Base-by-base conservation (phyloP, 345 rosid species). In the Brassica nigra region DNA sequence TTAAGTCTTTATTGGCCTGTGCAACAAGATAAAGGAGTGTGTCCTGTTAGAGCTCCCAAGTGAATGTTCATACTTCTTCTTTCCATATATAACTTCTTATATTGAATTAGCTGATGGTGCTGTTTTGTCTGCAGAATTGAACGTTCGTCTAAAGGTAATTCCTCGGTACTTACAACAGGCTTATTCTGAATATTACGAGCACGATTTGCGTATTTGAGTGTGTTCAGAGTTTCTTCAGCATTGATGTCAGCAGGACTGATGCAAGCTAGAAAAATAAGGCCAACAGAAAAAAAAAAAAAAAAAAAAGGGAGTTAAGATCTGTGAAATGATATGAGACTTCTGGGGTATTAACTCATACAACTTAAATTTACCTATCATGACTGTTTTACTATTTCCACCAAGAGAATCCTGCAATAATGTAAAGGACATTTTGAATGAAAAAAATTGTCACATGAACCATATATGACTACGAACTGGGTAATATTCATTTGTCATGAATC, bases 141-240 rank as follows among this genome's bases (percentile, higher is more conserved):
- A 73, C 67, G 15, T 23, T 14, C 64, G 34, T 27, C 10, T 16
- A 30, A 72, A 72, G 42, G 47, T 66, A 42, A 39, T 44, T 74
- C 58, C 10, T 69, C 0, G 6, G 52, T 31, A 80, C 94, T 90
- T 86, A 91, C 97, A 82, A 91, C 90, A 76, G 88, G 97, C 78
- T 90, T 91, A 63, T 91, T 91, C 83, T 88, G 92, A 68, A 91
- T 91, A 83, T 90, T 90, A 74, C 97, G 89, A 83, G 97, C 97
- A 70, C 97, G 97, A 77, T 91, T 91, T 69, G 97, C 97, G 80
- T 91, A 91, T 73, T 88, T 91, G 55, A 91, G 86, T 12, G 97
- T 90, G 86, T 89, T 90, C 4, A 91, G 87, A 67, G 90, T 88
- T 86, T 91, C 97, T 76, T 91, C 97, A 16, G 88, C 94, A 81